phyloP scores from a whole-genome alignment of 257 asterid species.

The Parsonsia alboflavescens region DNA sequence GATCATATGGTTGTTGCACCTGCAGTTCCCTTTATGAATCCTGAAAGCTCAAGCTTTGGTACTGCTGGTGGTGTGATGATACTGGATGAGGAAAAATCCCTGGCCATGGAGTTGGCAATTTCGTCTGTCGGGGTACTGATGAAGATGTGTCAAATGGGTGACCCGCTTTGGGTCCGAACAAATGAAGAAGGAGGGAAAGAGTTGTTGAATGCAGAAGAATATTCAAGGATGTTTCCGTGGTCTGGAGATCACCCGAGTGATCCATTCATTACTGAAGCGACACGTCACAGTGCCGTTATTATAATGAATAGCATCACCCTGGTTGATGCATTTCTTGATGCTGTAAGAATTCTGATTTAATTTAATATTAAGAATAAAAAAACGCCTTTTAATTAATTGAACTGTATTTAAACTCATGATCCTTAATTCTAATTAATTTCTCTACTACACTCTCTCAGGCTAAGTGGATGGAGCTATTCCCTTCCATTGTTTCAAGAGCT shows the following conservation, averaged over 20 bases:
- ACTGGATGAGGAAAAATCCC: conserved; percentile 65
- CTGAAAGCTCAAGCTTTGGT: conserved; percentile 46
- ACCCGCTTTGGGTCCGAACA: conserved; percentile 62
- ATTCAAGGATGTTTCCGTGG: conserved; percentile 61
- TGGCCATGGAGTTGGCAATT: conserved; percentile 64
- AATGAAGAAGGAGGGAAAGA: conserved; percentile 30
- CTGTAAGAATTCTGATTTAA: conserved; percentile 39
- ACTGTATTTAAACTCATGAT: too few relatives aligned
- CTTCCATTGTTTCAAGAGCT: conserved; percentile 79
- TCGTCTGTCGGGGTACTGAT: conserved; percentile 55
- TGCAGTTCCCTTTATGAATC: conserved; percentile 40
- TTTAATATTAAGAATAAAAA: too few relatives aligned
- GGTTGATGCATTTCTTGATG: conserved; percentile 83
- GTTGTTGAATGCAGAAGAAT: conserved; percentile 62
- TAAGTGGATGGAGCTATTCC: conserved; percentile 93
- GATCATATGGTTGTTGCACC: conserved; percentile 44
- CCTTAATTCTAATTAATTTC: too few relatives aligned
- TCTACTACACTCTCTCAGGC: conserved; percentile 38
- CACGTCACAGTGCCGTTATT: conserved; percentile 63
- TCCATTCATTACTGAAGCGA: conserved; percentile 53
- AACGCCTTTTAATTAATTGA: too few relatives aligned
- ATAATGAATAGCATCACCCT: conserved; percentile 90
- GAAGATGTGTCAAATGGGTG: conserved; percentile 58
- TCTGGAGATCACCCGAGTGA: conserved; percentile 31
- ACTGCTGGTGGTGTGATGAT: conserved; percentile 48